These are phyloP conservation scores for Neoboletus subvelutipes DNA, from an alignment of 768 basidiomycete species.

Conservation along the genomic window DNA sequence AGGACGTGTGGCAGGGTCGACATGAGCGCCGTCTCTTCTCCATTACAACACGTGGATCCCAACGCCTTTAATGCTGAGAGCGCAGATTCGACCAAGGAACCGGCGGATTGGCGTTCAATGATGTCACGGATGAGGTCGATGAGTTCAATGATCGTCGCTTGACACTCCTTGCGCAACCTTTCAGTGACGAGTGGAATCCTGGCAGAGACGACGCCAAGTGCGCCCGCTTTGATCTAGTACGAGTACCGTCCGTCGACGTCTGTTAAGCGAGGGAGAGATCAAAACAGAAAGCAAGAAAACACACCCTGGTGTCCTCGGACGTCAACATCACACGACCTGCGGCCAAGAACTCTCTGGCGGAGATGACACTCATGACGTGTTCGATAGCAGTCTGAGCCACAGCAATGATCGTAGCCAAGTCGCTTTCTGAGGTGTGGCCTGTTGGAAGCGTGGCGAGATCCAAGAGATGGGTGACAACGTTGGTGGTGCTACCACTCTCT, in stretches of 20 bases:
- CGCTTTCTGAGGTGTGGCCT: constrained; percentile 32
- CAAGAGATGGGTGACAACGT: constrained; percentile 50
- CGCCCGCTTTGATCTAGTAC: constrained; percentile 59
- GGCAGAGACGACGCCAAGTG: constrained; percentile 66
- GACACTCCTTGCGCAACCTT: constrained; percentile 51
- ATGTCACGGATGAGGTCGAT: constrained; percentile 49
- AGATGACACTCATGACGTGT: constrained; percentile 59
- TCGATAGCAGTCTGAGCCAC: constrained; percentile 52
- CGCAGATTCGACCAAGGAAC: constrained; percentile 43
- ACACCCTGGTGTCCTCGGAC: constrained; percentile 52
- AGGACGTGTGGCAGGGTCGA: constrained; percentile 61
- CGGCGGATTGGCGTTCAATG: constrained; percentile 43
- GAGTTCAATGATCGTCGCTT: constrained; percentile 51
- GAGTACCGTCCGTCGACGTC: background rate
- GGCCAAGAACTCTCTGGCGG: constrained; percentile 66
- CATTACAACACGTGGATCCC: constrained; percentile 51
- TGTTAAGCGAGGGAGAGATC: background rate
- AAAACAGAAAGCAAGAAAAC: constrained; percentile 10
- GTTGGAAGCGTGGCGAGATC: constrained; percentile 41
- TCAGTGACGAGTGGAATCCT: constrained; percentile 62
- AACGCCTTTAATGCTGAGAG: constrained; percentile 62
- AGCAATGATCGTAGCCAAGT: constrained; percentile 44
- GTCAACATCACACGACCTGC: constrained; percentile 56
- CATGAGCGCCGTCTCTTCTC: constrained; percentile 67
- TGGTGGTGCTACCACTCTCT: constrained; percentile 35